phyloP scores from a whole-genome alignment of 768 basidiomycete species.

The Epithele typhae region DNA sequence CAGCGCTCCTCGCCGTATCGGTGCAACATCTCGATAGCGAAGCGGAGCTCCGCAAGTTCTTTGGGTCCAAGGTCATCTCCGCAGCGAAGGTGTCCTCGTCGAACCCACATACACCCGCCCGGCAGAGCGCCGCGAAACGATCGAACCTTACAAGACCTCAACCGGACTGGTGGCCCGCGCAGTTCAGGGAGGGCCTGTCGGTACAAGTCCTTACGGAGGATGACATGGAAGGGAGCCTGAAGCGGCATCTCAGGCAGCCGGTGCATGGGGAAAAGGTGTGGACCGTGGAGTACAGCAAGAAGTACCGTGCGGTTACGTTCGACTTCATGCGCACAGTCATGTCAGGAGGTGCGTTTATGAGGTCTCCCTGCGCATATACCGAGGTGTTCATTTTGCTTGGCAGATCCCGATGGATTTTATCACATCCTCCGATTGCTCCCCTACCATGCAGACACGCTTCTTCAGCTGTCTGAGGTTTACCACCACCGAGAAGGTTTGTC shows the following conservation, averaged over 20 bases:
- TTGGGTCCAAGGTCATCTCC: conserved; percentile 85
- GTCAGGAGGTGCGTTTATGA: conserved; percentile 62
- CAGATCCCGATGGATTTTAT: conserved; percentile 78
- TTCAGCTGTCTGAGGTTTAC: conserved; percentile 82
- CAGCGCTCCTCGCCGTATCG: conserved; percentile 70
- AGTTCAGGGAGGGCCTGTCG: conserved; percentile 68
- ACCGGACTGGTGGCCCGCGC: conserved; percentile 68
- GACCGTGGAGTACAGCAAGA: conserved; percentile 83
- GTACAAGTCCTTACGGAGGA: conserved; percentile 52
- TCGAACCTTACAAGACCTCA: conserved; percentile 79
- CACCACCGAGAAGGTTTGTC: conserved; percentile 79
- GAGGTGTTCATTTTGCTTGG: background rate
- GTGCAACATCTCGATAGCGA: conserved; percentile 80
- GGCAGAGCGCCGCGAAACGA: conserved; percentile 44
- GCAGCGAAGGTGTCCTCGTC: conserved; percentile 42
- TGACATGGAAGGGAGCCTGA: conserved; percentile 45
- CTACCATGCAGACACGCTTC: conserved; percentile 90
- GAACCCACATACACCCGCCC: conserved; percentile 15
- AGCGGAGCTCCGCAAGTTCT: conserved; percentile 89
- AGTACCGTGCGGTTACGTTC: conserved; percentile 77
- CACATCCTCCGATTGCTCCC: conserved; percentile 71
- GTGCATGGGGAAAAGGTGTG: conserved; percentile 73
- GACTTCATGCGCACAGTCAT: conserved; percentile 78
- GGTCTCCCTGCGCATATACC: background rate
- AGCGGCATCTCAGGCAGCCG: conserved; percentile 32